A percentile compares a stretch with the other conserved stretches of the same genome.
These are phyloP conservation scores for Bretziella fagacearum DNA, from an alignment of 2,329 filamentous ascomycete species.

Conservation along the genomic window DNA sequence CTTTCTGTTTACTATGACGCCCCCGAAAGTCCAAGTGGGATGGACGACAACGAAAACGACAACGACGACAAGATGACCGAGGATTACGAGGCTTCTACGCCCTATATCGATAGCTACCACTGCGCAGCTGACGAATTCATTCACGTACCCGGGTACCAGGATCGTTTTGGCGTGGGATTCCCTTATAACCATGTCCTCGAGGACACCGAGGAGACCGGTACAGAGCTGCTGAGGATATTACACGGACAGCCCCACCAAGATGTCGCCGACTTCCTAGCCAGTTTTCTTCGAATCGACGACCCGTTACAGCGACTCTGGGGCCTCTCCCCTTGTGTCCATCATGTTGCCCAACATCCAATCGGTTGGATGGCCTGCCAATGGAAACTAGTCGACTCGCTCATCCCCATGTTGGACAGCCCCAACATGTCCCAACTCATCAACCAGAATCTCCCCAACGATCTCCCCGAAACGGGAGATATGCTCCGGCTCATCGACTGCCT, in stretches of 20 bases:
- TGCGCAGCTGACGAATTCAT: too few relatives aligned
- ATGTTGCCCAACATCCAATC: not conserved
- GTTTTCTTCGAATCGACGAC: not conserved
- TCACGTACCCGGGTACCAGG: constrained; percentile 2
- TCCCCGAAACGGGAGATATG: not conserved
- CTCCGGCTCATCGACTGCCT: not conserved
- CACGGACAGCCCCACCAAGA: not conserved
- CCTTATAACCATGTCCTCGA: not conserved
- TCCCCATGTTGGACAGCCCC: not conserved
- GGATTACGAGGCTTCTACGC: not conserved
- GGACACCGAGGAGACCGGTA: not conserved
- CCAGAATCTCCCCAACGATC: not conserved
- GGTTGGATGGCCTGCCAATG: not conserved
- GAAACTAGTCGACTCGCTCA: not conserved
- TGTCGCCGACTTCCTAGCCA: not conserved
- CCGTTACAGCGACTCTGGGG: not conserved
- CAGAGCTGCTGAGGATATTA: not conserved
- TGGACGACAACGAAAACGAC: not conserved
- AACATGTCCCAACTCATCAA: not conserved
- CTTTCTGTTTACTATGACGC: constrained; percentile 9
- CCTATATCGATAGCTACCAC: constrained; percentile 8
- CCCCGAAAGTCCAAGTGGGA: not conserved
- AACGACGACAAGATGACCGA: not conserved
- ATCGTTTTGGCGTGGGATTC: not conserved
- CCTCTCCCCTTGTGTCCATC: not conserved